Evolutionary conservation across 768 basidiomycete species (phyloP).

Genomic region (Hemileccinum rubropunctum): DNA sequence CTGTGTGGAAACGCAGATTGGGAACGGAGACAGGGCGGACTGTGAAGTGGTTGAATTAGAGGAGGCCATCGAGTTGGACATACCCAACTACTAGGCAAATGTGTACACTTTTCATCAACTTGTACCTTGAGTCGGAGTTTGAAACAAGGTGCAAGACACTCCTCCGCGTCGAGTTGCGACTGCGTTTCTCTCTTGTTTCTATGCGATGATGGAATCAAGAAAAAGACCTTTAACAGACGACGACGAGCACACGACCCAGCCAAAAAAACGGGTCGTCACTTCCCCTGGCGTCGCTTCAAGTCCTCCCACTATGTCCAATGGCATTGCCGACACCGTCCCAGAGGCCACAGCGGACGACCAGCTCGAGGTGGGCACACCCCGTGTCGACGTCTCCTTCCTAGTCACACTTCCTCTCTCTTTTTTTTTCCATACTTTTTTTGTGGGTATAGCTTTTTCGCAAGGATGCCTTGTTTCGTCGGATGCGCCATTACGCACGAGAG

Average conservation of each 20-base stretch:
- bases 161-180: conserved; percentile 5
- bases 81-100: conserved; percentile 31
- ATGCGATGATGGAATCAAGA: conserved; percentile 49
- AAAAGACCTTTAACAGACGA: conserved; percentile 58
- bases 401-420: conserved; percentile 18
- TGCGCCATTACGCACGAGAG: conserved; percentile 80
- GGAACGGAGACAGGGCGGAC: conserved; percentile 70
- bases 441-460: conserved; percentile 70
- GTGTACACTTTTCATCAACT: too few species aligned
- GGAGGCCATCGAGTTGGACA: conserved; percentile 25
- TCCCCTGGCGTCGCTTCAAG: conserved; percentile 44
- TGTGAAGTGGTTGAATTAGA: conserved; percentile 75
- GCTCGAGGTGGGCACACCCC: conserved; percentile 55
- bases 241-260: conserved; percentile 38
- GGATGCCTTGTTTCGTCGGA: conserved; percentile 80
- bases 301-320: conserved; percentile 44
- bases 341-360: conserved; percentile 53
- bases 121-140: conserved; percentile 22
- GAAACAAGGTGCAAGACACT: conserved; percentile 13
- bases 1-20: conserved; percentile 93
- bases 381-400: conserved; percentile 19
- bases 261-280: conserved; percentile 58
- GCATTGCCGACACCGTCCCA: conserved; percentile 29
- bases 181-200: conserved; percentile 12
- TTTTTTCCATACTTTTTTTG: conserved; percentile 3